These are phyloP conservation scores for Fusarium heterosporum DNA, from an alignment of 2,329 filamentous ascomycete species.

Conservation along the genomic window DNA sequence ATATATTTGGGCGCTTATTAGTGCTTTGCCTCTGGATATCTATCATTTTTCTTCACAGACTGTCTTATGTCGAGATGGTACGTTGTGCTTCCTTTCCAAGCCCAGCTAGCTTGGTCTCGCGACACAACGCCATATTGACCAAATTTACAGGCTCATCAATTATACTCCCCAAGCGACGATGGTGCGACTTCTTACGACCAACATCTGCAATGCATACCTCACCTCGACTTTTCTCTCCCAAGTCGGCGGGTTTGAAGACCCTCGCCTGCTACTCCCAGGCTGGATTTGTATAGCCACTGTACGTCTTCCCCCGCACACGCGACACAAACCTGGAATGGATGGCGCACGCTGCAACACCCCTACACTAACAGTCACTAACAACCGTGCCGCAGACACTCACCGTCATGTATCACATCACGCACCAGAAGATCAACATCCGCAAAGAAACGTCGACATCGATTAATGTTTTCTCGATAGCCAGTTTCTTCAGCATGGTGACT, in stretches of 20 bases:
- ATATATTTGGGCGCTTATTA: constrained; percentile 49
- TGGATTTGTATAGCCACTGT: constrained; percentile 84
- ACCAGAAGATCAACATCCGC: constrained; percentile 82
- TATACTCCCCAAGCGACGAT: constrained; percentile 86
- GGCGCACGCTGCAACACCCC: constrained; percentile 14
- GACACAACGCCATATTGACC: constrained; percentile 17
- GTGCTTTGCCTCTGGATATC: constrained; percentile 81
- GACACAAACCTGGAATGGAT: background rate
- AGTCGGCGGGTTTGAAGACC: constrained; percentile 76
- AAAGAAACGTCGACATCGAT: constrained; percentile 84
- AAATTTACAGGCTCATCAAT: constrained; percentile 74
- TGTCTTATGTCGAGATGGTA: constrained; percentile 87
- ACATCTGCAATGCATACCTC: constrained; percentile 78
- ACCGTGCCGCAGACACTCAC: constrained; percentile 70
- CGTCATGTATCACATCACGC: constrained; percentile 79
- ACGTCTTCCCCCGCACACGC: constrained; percentile 45
- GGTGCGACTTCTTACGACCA: constrained; percentile 81
- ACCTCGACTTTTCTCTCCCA: constrained; percentile 79
- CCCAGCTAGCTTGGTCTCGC: constrained; percentile 4
- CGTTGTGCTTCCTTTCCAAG: constrained; percentile 40
- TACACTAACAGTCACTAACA: constrained; percentile 6
- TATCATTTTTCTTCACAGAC: constrained; percentile 86
- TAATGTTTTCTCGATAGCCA: constrained; percentile 79
- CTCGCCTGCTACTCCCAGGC: constrained; percentile 77
- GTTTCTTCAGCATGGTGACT: constrained; percentile 79